Percentiles rank a stretch among this genome's conserved stretches.
These are phyloP conservation scores for Sclerospora graminicola DNA, from an alignment of 352 stramenopile species.

Conservation along the genomic window DNA sequence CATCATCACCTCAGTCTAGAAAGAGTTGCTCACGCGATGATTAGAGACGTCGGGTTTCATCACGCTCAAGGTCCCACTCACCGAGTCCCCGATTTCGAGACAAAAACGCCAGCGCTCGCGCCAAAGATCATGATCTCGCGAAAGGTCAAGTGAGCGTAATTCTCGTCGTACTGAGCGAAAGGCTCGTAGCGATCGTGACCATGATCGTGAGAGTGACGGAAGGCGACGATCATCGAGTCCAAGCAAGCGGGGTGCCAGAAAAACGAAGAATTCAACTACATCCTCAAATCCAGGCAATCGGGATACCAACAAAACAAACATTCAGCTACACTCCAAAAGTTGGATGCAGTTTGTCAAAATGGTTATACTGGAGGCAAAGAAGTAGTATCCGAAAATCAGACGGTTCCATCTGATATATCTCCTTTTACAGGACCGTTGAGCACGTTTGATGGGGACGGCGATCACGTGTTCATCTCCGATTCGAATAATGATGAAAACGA, in stretches of 20 bases:
- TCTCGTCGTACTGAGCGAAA: constrained; percentile 1
- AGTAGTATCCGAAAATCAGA: constrained; percentile 18
- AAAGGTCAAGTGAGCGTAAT: constrained; percentile 18
- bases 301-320: constrained; percentile 8
- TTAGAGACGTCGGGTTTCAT: constrained; percentile 13
- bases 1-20: constrained; percentile 9
- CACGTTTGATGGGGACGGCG: constrained; percentile 23
- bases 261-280: constrained; percentile 7
- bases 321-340: neutral
- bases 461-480: constrained; percentile 33
- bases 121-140: constrained; percentile 10
- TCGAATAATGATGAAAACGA: constrained; percentile 32
- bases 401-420: constrained; percentile 1
- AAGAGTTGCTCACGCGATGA: constrained; percentile 11
- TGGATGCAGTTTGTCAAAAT: constrained; percentile 12
- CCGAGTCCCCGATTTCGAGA: constrained; percentile 16
- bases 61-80: constrained; percentile 23
- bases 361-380: constrained; percentile 5
- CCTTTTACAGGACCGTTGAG: constrained; percentile 10
- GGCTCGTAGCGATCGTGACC: constrained; percentile 4
- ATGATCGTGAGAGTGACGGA: constrained; percentile 3
- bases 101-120: constrained; percentile 9
- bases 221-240: constrained; percentile 1
- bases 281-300: neutral
- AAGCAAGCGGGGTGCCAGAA: neutral